phyloP scores from a whole-genome alignment of 768 basidiomycete genomes.

The Brasilioporus rufonigricans region DNA sequence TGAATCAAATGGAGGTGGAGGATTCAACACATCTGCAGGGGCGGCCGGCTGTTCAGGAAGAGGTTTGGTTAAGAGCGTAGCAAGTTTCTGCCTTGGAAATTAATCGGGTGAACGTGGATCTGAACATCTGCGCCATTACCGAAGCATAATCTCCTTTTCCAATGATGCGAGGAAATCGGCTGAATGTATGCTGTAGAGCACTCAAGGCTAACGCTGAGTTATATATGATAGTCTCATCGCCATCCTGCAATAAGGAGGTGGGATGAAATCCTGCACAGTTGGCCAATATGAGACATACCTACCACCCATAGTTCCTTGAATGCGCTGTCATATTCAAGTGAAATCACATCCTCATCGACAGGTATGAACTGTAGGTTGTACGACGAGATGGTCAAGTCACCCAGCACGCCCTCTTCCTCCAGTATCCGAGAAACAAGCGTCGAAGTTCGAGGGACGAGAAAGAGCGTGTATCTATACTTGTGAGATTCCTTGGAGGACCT shows the following conservation, averaged over 20 bases:
- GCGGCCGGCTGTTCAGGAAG: conserved; percentile 41
- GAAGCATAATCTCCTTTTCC: conserved; percentile 91
- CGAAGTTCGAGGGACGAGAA: conserved; percentile 87
- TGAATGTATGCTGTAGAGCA: conserved; percentile 80
- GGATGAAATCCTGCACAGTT: background rate
- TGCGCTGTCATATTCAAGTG: conserved; percentile 80
- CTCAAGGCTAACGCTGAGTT: conserved; percentile 86
- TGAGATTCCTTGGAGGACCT: conserved; percentile 65
- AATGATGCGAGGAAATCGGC: conserved; percentile 85
- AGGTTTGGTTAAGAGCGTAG: conserved; percentile 65
- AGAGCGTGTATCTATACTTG: conserved; percentile 80
- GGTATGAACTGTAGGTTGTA: conserved; percentile 95
- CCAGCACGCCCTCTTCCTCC: conserved; percentile 96
- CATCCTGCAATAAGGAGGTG: conserved; percentile 57
- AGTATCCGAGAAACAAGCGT: conserved; percentile 82
- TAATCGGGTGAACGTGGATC: background rate
- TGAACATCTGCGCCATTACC: conserved; percentile 38
- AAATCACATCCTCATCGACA: conserved; percentile 88
- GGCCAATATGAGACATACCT: conserved; percentile 29
- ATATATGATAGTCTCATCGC: conserved; percentile 86
- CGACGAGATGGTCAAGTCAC: conserved; percentile 84
- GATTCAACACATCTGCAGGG: conserved; percentile 41
- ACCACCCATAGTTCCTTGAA: conserved; percentile 93
- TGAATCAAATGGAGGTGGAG: conserved; percentile 71
- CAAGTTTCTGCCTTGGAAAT: conserved; percentile 58